Base-by-base conservation (phyloP, 2,329 filamentous ascomycete species). In the Ascochyta viciae-villosae region DNA sequence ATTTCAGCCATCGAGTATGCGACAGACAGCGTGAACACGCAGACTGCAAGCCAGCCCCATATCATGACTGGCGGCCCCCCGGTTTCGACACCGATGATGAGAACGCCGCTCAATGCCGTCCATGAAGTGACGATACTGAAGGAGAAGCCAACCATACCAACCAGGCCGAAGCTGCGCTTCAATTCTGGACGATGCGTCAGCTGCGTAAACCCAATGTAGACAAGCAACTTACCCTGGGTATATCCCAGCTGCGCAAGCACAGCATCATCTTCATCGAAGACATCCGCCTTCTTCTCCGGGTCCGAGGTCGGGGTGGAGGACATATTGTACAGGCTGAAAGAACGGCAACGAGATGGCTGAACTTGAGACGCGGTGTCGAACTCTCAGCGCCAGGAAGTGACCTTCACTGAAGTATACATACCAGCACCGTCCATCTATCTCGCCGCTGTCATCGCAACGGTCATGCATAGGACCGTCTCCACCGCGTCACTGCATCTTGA, bases 41-140 rank as follows among this genome's bases (percentile, higher is more conserved):
- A 83, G 23, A 85, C 80, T 4, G 78, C 82, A 22, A 86, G 68
- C 79, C 82, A 86, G 38, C 80, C 80, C 74, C 82, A 86, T 6
- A 86, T 77, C 81, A 86, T 86, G 38, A 86, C 82, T 0, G 84
- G 82, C 3, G 84, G 83, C 1, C 84, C 83, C 13, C 83, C 83
- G 33, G 82, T 79, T 53, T 80, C 79, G 10, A 85, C 80, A 6
- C 83, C 84, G 29, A 85, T 79, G 47, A 84, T 83, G 38, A 87
- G 77, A 0, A 84, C 82, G 33, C 83, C 83, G 41, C 80, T 80
- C 3, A 86, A 70, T 4, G 83, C 84, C 29, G 81, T 83, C 84
- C 84, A 86, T 65, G 77, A 82, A 29, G 84, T 85, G 39, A 87
- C 82, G 41, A 86, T 83, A 53, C 78, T 81, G 69, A 87, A 86